A percentile compares a stretch with the other conserved stretches of the same genome.
These are phyloP conservation scores for Ophiocordyceps robertsii DNA, from an alignment of 2,329 filamentous ascomycete genomes.

Conservation along the genomic window DNA sequence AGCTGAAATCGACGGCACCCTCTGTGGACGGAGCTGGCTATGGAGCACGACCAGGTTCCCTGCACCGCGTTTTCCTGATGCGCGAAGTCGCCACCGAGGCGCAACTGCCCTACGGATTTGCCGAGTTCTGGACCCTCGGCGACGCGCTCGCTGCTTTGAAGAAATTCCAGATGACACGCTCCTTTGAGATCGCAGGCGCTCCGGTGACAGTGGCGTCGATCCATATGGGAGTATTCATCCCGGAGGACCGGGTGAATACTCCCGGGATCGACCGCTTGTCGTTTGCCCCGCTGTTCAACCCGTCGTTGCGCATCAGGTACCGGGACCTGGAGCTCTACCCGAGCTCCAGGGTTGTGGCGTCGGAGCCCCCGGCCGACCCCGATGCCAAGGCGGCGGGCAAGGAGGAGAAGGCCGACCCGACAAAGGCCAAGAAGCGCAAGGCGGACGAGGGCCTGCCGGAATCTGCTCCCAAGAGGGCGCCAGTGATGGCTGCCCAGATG, in stretches of 20 bases:
- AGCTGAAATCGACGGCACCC: constrained; percentile 46
- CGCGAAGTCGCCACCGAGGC: constrained; percentile 58
- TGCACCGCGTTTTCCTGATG: constrained; percentile 65
- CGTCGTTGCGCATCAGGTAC: constrained; percentile 55
- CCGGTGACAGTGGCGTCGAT: constrained; percentile 62
- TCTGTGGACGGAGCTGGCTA: constrained; percentile 42
- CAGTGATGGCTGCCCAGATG: constrained; percentile 28
- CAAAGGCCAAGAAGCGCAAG: constrained; percentile 41
- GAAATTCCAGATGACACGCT: constrained; percentile 58
- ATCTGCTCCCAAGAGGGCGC: constrained; percentile 20
- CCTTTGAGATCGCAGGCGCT: constrained; percentile 65
- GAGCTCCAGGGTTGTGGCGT: constrained; percentile 47
- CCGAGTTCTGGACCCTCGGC: constrained; percentile 64
- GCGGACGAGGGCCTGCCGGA: constrained; percentile 22
- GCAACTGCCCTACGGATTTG: constrained; percentile 73
- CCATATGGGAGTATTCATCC: constrained; percentile 74
- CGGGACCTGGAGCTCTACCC: constrained; percentile 65
- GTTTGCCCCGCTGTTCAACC: constrained; percentile 58
- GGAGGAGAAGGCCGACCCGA: constrained; percentile 16
- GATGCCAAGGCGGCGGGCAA: constrained; percentile 11
- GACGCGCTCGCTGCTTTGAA: constrained; percentile 63
- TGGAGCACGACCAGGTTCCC: constrained; percentile 60
- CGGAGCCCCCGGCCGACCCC: constrained; percentile 26
- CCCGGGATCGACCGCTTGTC: constrained; percentile 48
- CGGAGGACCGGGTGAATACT: constrained; percentile 45